Percentiles rank a stretch among this genome's conserved stretches.
These are phyloP conservation scores for Cymbidium sinense DNA, from an alignment of 106 monocot species.

Conservation along the genomic window DNA sequence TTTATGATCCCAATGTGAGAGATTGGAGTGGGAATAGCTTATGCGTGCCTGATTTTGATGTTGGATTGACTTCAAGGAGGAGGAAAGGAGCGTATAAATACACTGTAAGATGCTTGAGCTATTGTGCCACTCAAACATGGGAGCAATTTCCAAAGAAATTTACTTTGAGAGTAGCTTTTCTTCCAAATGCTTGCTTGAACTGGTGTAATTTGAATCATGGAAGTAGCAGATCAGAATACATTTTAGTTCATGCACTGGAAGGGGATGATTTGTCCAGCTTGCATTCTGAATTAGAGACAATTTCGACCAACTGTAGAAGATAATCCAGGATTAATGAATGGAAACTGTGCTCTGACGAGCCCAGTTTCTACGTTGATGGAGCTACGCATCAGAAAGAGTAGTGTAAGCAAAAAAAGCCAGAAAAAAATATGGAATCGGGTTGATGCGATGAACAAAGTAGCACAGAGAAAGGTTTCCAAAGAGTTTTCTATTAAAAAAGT, in stretches of 20 bases:
- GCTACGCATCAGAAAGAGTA: slow-evolving; percentile 4
- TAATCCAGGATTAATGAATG: not conserved
- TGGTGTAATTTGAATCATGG: not conserved
- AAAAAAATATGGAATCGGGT: slow-evolving; percentile 33
- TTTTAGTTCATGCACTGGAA: slow-evolving; percentile 14
- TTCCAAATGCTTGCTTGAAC: not conserved
- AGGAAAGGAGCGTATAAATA: no score
- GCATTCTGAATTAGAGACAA: slow-evolving; percentile 12
- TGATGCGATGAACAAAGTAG: slow-evolving; percentile 20
- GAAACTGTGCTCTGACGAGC: slow-evolving; percentile 7
- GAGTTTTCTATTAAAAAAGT: slow-evolving; percentile 12
- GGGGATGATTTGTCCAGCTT: not conserved
- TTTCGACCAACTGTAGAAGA: slow-evolving; percentile 4
- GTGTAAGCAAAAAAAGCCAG: slow-evolving; percentile 5
- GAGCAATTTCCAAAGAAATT: slow-evolving; percentile 1
- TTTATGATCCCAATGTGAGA: slow-evolving; percentile 1
- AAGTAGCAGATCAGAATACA: slow-evolving; percentile 2
- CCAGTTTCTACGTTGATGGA: slow-evolving; percentile 1
- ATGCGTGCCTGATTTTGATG: no score
- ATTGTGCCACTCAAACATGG: not conserved
- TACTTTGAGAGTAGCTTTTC: not conserved
- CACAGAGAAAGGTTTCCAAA: slow-evolving; percentile 4
- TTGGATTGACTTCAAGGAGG: no score
- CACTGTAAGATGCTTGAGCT: not conserved
- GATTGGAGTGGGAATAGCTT: no score